Conservation (phyloP, 2,329 filamentous ascomycete genomes). For the Hypoxylon sp. region DNA sequence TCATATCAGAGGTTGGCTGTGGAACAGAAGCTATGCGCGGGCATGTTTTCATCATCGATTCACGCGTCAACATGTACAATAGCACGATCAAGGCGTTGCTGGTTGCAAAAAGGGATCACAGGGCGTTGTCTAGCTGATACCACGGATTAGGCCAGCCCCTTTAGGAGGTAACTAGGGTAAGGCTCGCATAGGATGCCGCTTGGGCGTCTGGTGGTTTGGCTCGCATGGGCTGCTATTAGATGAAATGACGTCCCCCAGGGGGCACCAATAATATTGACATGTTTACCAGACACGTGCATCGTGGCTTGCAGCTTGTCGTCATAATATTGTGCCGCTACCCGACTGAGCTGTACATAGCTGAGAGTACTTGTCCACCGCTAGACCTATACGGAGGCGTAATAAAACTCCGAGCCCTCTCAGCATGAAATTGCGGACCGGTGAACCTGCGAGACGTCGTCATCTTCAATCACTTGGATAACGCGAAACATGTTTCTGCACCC, state of each 20-base stretch:
- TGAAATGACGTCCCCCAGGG: background rate
- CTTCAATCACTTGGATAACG: too few relatives aligned
- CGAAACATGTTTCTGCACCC: too few relatives aligned
- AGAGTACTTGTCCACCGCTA: too few relatives aligned
- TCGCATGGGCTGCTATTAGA: background rate
- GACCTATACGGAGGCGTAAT: too few relatives aligned
- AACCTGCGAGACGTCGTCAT: too few relatives aligned
- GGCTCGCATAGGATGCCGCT: constrained; percentile 4
- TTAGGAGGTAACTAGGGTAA: background rate
- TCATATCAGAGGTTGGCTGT: background rate
- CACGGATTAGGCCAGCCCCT: constrained; percentile 1
- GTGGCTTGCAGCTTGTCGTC: background rate
- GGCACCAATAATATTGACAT: background rate
- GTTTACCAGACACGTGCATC: background rate
- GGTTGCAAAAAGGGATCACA: constrained; percentile 6
- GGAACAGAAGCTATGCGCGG: background rate
- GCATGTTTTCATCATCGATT: background rate
- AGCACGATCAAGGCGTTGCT: constrained; percentile 24
- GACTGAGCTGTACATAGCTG: background rate
- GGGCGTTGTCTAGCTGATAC: constrained; percentile 22
- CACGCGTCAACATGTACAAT: constrained; percentile 7
- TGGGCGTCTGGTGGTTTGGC: constrained; percentile 9
- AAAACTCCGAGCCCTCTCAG: too few relatives aligned
- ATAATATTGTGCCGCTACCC: background rate
- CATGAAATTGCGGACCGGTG: too few relatives aligned